Percentiles rank a stretch among this genome's conserved stretches.
Evolutionary conservation across 2,329 filamentous ascomycete genomes (phyloP).

Genomic region (Xylariales sp.): DNA sequence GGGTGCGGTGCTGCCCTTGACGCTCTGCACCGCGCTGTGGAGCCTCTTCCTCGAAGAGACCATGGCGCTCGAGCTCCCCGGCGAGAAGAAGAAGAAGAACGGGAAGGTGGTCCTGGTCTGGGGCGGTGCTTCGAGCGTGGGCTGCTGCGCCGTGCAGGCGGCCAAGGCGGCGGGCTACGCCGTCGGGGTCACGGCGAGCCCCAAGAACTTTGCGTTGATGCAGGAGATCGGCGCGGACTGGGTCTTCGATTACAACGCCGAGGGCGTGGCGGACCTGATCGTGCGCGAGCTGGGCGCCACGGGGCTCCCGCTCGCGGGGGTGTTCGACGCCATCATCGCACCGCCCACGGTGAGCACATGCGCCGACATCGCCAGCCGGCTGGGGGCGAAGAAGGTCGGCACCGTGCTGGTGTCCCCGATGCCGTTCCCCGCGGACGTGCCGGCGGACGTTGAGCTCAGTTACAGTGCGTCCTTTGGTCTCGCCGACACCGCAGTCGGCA

Average conservation of each 20-base stretch:
- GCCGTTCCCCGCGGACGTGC: slow-evolving; percentile 29
- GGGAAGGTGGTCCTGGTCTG: slow-evolving; percentile 6
- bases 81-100: not conserved
- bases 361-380: slow-evolving; percentile 2
- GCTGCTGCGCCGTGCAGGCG: slow-evolving; percentile 37
- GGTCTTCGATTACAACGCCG: slow-evolving; percentile 18
- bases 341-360: slow-evolving; percentile 3
- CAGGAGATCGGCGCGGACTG: slow-evolving; percentile 16
- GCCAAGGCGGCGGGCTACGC: slow-evolving; percentile 32
- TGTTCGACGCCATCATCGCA: slow-evolving; percentile 14
- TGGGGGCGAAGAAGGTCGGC: slow-evolving; percentile 5
- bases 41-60: slow-evolving; percentile 9
- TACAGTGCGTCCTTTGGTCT: slow-evolving; percentile 18
- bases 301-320: slow-evolving; percentile 24
- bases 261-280: slow-evolving; percentile 20
- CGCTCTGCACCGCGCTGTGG: slow-evolving; percentile 11
- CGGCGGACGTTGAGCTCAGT: slow-evolving; percentile 26
- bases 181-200: slow-evolving; percentile 32
- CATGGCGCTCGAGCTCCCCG: slow-evolving; percentile 7
- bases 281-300: slow-evolving; percentile 17
- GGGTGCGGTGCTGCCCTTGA: slow-evolving; percentile 13
- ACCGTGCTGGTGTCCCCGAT: slow-evolving; percentile 16
- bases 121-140: slow-evolving; percentile 35
- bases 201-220: slow-evolving; percentile 19
- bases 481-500: slow-evolving; percentile 24